Percentiles rank a stretch among this genome's conserved stretches.
These are phyloP conservation scores for Ganoderma boninense DNA, from an alignment of 1,284 basidiomycete species.

Conservation along the genomic window DNA sequence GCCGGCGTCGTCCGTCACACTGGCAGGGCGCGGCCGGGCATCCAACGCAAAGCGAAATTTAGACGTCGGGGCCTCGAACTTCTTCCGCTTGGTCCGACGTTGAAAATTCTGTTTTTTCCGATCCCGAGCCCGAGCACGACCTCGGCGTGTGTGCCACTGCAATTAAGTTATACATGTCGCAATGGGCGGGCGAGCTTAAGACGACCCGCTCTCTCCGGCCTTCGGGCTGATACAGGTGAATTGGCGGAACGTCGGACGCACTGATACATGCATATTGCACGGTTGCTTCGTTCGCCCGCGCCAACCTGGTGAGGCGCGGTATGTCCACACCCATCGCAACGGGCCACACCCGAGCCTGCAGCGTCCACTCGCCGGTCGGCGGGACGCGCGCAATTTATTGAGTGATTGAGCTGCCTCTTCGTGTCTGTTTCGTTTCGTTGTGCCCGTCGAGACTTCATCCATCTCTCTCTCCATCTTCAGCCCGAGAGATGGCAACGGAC, in stretches of 20 bases:
- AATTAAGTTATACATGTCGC: too few relatives aligned
- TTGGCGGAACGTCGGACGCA: background rate
- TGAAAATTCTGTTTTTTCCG: background rate
- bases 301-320: background rate
- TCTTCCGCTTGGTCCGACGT: slow-evolving; percentile 4
- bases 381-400: background rate
- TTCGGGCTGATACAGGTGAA: background rate
- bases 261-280: background rate
- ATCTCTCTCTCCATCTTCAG: too few relatives aligned
- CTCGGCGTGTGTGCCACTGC: background rate
- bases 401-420: background rate
- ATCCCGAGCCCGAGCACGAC: background rate
- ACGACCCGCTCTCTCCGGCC: background rate
- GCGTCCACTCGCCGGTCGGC: background rate
- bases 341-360: background rate
- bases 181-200: too few relatives aligned
- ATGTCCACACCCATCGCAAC: background rate
- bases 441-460: background rate
- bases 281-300: background rate
- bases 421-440: background rate
- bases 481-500: background rate
- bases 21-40: background rate
- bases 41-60: background rate
- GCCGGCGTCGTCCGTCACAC: background rate
- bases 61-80: slow-evolving; percentile 2